Base-by-base conservation (phyloP, 768 basidiomycete species). In the Daedaleopsis sinensis region DNA sequence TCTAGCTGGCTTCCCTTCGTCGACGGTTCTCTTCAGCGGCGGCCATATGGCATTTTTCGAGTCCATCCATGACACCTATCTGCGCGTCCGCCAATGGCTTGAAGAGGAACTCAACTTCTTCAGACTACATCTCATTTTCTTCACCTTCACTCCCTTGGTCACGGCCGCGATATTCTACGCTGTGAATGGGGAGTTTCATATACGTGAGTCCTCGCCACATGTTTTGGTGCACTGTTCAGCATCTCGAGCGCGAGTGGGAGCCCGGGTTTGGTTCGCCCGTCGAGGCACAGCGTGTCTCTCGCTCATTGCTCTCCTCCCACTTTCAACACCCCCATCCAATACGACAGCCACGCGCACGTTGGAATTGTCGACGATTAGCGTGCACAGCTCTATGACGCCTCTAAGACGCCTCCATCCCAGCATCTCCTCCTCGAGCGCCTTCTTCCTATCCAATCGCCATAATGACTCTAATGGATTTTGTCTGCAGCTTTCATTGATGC, bases 81-180 rank as follows among this genome's bases (percentile, higher is more conserved):
- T 52, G 39, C 61, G 58, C 11, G 32, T 61, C 42, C 54, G 62
- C 36, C 62, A 65, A 36, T 63, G 59, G 61, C 52, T 67, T 43
- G 58, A 67, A 53, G 53, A 64, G 43, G 71, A 74, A 58, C 68
- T 73, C 62, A 87, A 83, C 24, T 87, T 86, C 72, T 87, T 82
- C 64, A 76, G 85, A 10, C 59, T 82, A 8, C 84, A 85, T 51
- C 70, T 86, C 11, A 56, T 75, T 27, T 79, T 79, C 21, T 85
- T 86, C 70, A 78, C 79, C 16, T 64, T 88, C 59, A 72, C 84
- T 9, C 90, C 90, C 2, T 77, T 91, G 35, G 72, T 90, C 51
- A 73, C 79, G 27, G 82, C 84, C 13, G 85, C 75, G 5, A 84
- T 93, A 36, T 87, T 91, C 74, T 91, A 84, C 67, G 88, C 76